Evolutionary conservation across 768 basidiomycete species (phyloP).

Genomic region (Pleurotus citrinopileatus): DNA sequence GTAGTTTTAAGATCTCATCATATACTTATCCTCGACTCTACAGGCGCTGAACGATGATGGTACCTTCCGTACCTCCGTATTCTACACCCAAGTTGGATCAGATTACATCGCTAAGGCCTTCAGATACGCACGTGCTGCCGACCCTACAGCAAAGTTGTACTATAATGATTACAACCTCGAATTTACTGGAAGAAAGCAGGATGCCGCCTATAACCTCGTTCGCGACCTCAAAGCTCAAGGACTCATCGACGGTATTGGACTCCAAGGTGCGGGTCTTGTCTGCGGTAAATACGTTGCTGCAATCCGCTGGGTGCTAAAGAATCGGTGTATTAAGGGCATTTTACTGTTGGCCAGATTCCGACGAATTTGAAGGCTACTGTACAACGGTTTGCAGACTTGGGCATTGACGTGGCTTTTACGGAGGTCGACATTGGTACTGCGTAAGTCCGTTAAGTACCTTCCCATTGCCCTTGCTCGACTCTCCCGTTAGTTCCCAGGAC

Average conservation of each 20-base stretch:
- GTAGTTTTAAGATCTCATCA: too few relatives aligned
- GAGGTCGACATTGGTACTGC: conserved; percentile 46
- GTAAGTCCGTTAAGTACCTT: conserved; percentile 27
- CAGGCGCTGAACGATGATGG: conserved; percentile 52
- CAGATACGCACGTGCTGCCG: conserved; percentile 38
- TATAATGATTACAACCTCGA: conserved; percentile 29
- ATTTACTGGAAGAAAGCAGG: conserved; percentile 34
- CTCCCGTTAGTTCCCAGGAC: background rate
- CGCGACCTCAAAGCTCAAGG: conserved; percentile 32
- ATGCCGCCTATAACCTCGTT: conserved; percentile 40
- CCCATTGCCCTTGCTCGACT: background rate
- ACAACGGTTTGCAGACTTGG: conserved; percentile 37
- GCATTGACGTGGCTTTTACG: conserved; percentile 47
- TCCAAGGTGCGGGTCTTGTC: background rate
- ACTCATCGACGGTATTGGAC: conserved; percentile 43
- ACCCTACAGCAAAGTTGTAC: conserved; percentile 45
- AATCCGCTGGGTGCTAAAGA: background rate
- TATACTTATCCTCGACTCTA: too few relatives aligned
- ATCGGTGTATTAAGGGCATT: conserved; percentile 23
- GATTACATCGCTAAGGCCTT: conserved; percentile 42
- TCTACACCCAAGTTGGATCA: conserved; percentile 35
- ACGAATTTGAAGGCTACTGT: conserved; percentile 31
- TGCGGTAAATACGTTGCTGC: too few relatives aligned
- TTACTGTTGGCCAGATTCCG: conserved; percentile 42
- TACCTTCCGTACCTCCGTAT: conserved; percentile 40